Evolutionary conservation across 2,329 filamentous ascomycete species (phyloP).

Genomic region (Beauveria varroae): DNA sequence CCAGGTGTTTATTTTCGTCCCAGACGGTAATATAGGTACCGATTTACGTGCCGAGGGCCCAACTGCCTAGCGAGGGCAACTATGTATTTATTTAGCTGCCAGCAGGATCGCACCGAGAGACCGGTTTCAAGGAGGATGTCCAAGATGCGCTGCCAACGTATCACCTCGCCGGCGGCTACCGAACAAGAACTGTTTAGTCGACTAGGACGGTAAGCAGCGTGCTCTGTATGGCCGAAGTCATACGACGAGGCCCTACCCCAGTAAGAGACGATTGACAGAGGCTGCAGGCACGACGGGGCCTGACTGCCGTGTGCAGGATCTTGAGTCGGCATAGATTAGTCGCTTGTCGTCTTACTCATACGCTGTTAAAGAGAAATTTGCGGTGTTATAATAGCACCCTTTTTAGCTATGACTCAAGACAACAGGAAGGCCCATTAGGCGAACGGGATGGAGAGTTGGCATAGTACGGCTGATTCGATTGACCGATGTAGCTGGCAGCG

Average conservation of each 20-base stretch:
- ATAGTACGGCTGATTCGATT: not conserved
- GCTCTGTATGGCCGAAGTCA: constrained; percentile 2
- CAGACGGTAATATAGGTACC: not conserved
- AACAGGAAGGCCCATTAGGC: not conserved
- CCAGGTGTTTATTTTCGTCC: not conserved
- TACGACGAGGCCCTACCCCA: not conserved
- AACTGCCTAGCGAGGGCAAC: not conserved
- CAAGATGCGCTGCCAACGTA: too few species aligned
- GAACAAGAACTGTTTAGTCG: too few species aligned
- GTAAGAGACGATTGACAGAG: not conserved
- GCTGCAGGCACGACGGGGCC: not conserved
- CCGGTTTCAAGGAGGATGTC: too few species aligned
- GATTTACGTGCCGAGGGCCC: too few species aligned
- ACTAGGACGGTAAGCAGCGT: not conserved
- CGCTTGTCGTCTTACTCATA: not conserved
- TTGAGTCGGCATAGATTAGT: not conserved
- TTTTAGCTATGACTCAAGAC: too few species aligned
- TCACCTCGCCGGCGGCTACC: too few species aligned
- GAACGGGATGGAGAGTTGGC: not conserved
- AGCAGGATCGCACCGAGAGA: too few species aligned
- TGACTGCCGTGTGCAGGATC: not conserved
- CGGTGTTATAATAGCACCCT: not conserved
- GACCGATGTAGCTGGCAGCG: too few species aligned
- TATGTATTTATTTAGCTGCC: not conserved
- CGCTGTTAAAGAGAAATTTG: not conserved